Base-by-base conservation (phyloP, 2,329 filamentous ascomycete genomes). In the Ceratocystis cacaofunesta region DNA sequence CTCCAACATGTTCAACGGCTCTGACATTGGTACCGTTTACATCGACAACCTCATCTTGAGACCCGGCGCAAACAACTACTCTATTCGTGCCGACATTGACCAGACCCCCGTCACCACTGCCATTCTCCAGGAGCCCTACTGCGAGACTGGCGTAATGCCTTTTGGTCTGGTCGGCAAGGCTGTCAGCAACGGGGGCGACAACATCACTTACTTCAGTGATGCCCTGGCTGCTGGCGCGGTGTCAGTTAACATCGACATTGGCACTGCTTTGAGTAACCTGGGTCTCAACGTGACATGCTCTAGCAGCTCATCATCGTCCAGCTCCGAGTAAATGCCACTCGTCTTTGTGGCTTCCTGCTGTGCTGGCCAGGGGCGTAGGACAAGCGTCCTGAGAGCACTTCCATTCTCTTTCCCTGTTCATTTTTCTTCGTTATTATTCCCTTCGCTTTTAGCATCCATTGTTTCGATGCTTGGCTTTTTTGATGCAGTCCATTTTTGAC, bases 61-160 rank as follows among this genome's bases (percentile, higher is more conserved):
- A 43, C 85, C 85, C 2, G 86, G 86, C 66, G 72, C 76, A 70
- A 87, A 87, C 74, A 74, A 73, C 17, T 79, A 81, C 69, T 71
- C 76, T 58, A 79, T 87, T 72, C 79, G 78, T 66, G 80, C 82
- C 69, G 78, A 72, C 67, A 78, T 85, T 69, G 71, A 81, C 64
- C 79, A 85, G 70, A 68, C 72, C 5, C 69, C 75, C 4, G 75
- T 87, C 61, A 71, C 87, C 32, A 46, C 60, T 12, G 74, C 77
- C 15, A 73, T 81, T 36, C 70, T 69, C 43, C 22, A 72, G 66
- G 69, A 74, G 68, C 77, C 78, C 2, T 80, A 79, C 70, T 87
- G 85, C 75, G 75, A 79, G 65, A 76, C 77, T 63, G 80, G 80
- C 57, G 72, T 82, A 1, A 71, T 87, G 1, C 80, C 83, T 58